Evolutionary conservation across 169 alveolate genomes (phyloP), one percentile per base, ranked within the genome.

Genomic region (Eimeria necatrix): DNA sequence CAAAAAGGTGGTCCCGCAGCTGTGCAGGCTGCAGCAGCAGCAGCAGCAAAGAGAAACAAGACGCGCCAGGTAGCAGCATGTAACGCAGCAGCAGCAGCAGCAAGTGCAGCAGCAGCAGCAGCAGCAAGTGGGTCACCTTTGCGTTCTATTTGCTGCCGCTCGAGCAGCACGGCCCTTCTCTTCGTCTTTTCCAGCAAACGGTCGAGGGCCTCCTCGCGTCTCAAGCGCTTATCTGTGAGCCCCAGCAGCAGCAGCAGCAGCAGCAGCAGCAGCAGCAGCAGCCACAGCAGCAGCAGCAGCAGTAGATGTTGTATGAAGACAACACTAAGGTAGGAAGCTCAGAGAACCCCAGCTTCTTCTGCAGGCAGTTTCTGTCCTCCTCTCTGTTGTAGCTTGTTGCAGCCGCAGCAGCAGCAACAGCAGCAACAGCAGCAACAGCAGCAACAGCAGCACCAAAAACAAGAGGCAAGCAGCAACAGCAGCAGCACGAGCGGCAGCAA

Each of bases 101-200:
- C 48, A 41, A 41, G 24, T 10, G 49, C 48, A 73, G 52, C 48
- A 24, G 52, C 56, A 73, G 84, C 56, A 41, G 84, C 48, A 73
- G 84, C 48, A 41, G 52, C 84, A 73, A 24, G 52, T 73, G 56
- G 9, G 61, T 5, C 22, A 88, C 94, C 94, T 49, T 88, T 88
- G 71, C 74, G 26, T 24, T 88, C 94, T 5, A 88, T 70, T 22
- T 76, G 94, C 49, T 61, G 70, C 46, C 94, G 26, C 41, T 88
- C 94, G 51, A 48, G 73, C 22, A 88, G 91, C 32, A 96, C 94
- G 59, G 95, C 94, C 59, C 97, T 83, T 74, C 84, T 60, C 70
- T 94, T 95, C 92, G 94, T 96, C 90, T 93, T 97, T 56, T 95
- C 97, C 52, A 74, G 91, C 20, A 95, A 73, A 41, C 96, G 96